Evolutionary conservation across 345 rosid genomes (phyloP).

Genomic region (Firmiana major): DNA sequence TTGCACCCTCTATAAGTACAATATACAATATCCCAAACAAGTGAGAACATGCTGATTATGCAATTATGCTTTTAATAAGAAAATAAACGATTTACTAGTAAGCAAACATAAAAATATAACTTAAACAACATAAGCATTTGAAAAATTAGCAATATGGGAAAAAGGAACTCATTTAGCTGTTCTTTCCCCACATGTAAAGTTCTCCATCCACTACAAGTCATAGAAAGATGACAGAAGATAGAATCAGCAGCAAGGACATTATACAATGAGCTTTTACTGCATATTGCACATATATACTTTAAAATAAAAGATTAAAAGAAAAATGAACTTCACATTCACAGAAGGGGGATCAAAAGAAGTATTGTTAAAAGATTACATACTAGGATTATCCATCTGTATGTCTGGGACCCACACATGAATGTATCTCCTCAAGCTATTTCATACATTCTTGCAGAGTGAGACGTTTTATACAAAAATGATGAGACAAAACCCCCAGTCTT

Average conservation of each 20-base stretch:
- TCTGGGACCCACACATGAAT: not conserved
- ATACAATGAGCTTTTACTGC: not conserved
- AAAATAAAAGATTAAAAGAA: not conserved
- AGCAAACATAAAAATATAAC: not conserved
- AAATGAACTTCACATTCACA: not conserved
- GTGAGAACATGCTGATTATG: constrained; percentile 2
- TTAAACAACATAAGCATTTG: not conserved
- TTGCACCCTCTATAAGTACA: constrained; percentile 55
- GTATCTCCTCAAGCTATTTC: not conserved
- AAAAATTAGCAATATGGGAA: not conserved
- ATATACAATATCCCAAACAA: constrained; percentile 6
- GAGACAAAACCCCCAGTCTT: not conserved
- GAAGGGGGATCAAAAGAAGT: not conserved
- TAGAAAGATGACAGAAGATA: not conserved
- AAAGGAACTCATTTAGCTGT: constrained; percentile 24
- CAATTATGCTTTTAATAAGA: not conserved
- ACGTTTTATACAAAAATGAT: not conserved
- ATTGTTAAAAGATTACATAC: not conserved
- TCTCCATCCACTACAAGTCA: constrained; percentile 68
- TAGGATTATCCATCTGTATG: not conserved
- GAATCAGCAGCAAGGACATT: not conserved
- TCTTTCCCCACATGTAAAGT: constrained; percentile 91
- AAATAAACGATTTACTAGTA: not conserved
- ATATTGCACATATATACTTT: not conserved
- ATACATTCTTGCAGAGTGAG: not conserved